Conservation (phyloP, 192 early-diverging fungal genomes). For the Backusella macrospora region DNA sequence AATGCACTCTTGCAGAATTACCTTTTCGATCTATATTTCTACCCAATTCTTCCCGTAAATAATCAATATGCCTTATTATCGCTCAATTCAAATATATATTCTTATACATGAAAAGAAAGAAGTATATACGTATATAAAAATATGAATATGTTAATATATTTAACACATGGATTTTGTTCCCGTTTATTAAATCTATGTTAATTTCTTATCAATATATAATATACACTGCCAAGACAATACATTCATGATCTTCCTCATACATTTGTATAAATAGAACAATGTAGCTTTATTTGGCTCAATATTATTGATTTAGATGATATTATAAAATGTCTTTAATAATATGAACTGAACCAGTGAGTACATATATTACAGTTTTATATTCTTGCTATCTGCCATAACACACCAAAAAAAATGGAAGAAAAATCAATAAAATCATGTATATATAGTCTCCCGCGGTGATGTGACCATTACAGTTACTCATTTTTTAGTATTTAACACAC, state of each 20-base stretch:
- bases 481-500: too few species aligned
- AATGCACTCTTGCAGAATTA: background rate
- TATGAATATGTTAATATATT: background rate
- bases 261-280: background rate
- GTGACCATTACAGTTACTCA: background rate
- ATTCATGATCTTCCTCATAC: background rate
- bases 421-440: background rate
- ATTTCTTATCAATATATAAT: background rate
- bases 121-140: background rate
- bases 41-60: slow-evolving; percentile 8
- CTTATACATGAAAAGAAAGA: background rate
- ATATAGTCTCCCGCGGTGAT: background rate
- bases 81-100: background rate
- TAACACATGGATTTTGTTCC: background rate
- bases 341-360: too few species aligned
- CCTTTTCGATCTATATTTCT: background rate
- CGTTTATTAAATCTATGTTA: background rate
- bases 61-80: background rate
- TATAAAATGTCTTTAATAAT: too few species aligned
- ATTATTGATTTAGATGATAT: background rate
- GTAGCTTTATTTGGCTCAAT: background rate
- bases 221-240: background rate
- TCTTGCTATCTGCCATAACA: too few species aligned
- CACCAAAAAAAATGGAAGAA: background rate
- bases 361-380: too few species aligned